Base-by-base conservation (phyloP, 805 yeast genomes). In the Saccharomyces jurei region DNA sequence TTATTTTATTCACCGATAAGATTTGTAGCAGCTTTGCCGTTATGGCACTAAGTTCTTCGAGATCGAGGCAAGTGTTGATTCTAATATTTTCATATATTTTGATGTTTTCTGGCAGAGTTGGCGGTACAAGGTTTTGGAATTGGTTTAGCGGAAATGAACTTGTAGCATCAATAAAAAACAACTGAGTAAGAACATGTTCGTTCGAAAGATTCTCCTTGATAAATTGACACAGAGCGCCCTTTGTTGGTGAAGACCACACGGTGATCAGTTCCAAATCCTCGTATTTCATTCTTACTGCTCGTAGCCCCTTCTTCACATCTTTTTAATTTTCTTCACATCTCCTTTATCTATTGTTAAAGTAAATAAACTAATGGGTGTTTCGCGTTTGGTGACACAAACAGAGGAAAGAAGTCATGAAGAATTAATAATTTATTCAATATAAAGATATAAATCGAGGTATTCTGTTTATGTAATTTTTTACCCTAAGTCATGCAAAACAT, bases 81-180 rank as follows among this genome's bases (percentile, higher is more conserved):
- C 63, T 56, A 6, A 69, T 60, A 29, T 61, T 59, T 26, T 68
- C 71, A 55, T 64, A 68, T 6, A 66, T 52, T 10, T 49, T 50
- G 22, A 52, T 55, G 44, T 60, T 52, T 8, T 41, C 50, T 6
- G 55, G 54, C 4, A 51, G 53, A 21, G 53, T 41, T 14, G 60
- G 61, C 17, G 62, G 56, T n/a, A 66, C 50, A 11, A 57, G 14
- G 29, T 54, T 50, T 46, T 65, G 64, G 46, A 69, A 63, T 25
- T 63, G 60, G 2, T 26, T 25, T 3, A 68, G 27, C 13, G 73
- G 73, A 52, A 69, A 69, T 10, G 70, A 59, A 48, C 61, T 66
- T 6, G 63, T 63, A 6, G 70, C 63, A 54, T 64, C 69, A n/a
- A 69, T 58, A 53, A 58, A 69, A 51, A 66, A 65, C n/a, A 69